phyloP scores from a whole-genome alignment of 2,329 filamentous ascomycete species.

The Ophiostoma triangulosporum region DNA sequence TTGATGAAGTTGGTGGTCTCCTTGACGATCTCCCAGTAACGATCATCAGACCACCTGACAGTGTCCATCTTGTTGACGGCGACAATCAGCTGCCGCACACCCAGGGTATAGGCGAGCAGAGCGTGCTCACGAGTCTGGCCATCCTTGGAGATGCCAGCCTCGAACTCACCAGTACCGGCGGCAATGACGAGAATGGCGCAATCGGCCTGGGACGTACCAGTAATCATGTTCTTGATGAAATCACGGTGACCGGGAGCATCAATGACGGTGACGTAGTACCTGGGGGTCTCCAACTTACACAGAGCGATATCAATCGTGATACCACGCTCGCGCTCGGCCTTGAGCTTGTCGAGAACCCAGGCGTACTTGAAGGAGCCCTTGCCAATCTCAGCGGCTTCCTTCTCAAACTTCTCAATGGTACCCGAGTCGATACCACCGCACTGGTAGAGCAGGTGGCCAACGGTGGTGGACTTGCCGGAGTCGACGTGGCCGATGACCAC shows the following conservation, averaged over 20 bases:
- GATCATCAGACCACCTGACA: slow-evolving; percentile 91
- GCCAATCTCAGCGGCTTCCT: slow-evolving; percentile 98
- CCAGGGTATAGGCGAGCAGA: slow-evolving; percentile 98
- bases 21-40: slow-evolving; percentile 99
- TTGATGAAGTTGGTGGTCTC: slow-evolving; percentile 99
- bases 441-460: slow-evolving; percentile 98
- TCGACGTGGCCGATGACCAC: slow-evolving; percentile 68
- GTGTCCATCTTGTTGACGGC: slow-evolving; percentile 99
- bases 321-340: slow-evolving; percentile 99
- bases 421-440: slow-evolving; percentile 99
- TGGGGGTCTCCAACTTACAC: slow-evolving; percentile 99
- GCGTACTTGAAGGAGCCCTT: slow-evolving; percentile 99
- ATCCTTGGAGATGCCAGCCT: slow-evolving; percentile 99
- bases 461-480: slow-evolving; percentile 97
- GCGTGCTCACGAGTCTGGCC: slow-evolving; percentile 99
- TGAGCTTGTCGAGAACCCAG: slow-evolving; percentile 99
- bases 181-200: slow-evolving; percentile 99
- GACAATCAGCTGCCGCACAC: slow-evolving; percentile 99
- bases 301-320: slow-evolving; percentile 99
- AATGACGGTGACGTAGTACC: slow-evolving; percentile 97
- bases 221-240: slow-evolving; percentile 99
- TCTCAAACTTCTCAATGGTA: slow-evolving; percentile 99
- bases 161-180: slow-evolving; percentile 99
- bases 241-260: slow-evolving; percentile 99
- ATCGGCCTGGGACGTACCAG: slow-evolving; percentile 99